Base-by-base conservation (phyloP, 192 early-diverging fungal species). In the Oehlia diaphana region DNA sequence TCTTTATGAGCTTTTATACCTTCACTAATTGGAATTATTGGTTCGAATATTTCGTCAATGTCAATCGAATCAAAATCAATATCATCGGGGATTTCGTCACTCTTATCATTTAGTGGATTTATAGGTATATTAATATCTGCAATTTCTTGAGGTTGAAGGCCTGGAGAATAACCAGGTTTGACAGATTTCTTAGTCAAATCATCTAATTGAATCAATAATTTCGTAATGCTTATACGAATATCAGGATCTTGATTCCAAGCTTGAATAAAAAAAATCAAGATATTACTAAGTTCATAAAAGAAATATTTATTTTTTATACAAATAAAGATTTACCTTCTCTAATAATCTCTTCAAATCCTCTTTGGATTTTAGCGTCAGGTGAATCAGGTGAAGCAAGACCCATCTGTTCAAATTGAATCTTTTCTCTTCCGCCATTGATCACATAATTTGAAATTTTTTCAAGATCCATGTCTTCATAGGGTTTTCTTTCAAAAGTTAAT, bases 1-100 rank as follows among this genome's bases (percentile, higher is more conserved):
- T 9, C 31, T 71, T 42, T 70, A 79, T 71, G 50, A 16, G 64
- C 65, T 63, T 61, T 79, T 19, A 61, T 42, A 5, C 77, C 77
- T 39, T 79, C 67, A 26, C 68, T 33, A 50, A 79, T 26, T 23
- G 77, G 47, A 16, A 79, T 53, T n/a, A 79, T 35, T 16, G 13
- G 23, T 28, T 49, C 6, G 2, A 37, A 37, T 2, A 37, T 37
- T 37, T 37, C 37, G 2, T 37, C 49, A 2, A 79, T 62, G 0
- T 67, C 4, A 62, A 21, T 12, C 9, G 23, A 10, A 26, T 72
- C 23, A 49, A 72, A n/a, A 49, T 39, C 9, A 26, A 16, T 21
- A 26, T 28, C 39, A n/a, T 58, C 64, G 3, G 21, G 10, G 2
- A 68, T 21, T 26, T 71, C 67, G 16, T 31, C 19, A 63, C 62